phyloP scores from a whole-genome alignment of 352 stramenopile species.

The Poterioochromonas sp. region DNA sequence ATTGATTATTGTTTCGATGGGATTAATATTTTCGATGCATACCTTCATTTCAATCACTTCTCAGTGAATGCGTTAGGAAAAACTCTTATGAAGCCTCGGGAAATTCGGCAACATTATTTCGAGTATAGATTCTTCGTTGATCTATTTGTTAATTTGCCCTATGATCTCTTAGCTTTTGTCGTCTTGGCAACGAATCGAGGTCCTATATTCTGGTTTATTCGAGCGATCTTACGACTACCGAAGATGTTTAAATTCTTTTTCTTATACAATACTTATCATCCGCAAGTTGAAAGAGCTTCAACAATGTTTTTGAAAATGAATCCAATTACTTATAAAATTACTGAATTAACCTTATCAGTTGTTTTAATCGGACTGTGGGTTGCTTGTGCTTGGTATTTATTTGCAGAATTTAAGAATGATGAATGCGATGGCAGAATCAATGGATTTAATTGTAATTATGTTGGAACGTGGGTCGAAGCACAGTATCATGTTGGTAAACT shows the following conservation, averaged over 20 bases:
- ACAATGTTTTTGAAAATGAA: not conserved
- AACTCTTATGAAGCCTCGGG: not conserved
- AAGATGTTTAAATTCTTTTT: not conserved
- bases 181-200: not conserved
- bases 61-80: not conserved
- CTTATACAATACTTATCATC: not conserved
- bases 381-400: conserved; percentile 10
- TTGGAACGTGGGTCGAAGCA: not conserved
- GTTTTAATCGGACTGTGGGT: not conserved
- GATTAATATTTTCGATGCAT: not conserved
- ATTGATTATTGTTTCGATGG: not conserved
- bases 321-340: not conserved
- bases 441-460: not conserved
- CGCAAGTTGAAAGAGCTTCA: not conserved
- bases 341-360: not conserved
- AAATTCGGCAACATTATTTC: not conserved
- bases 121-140: not conserved
- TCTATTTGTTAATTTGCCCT: not conserved
- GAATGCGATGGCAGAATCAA: not conserved
- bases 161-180: not conserved
- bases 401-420: not conserved
- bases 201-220: not conserved
- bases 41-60: not conserved
- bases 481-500: not conserved
- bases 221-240: not conserved